Conservation (phyloP, 108 stramenopile species). For the Skeletonema grethae region DNA sequence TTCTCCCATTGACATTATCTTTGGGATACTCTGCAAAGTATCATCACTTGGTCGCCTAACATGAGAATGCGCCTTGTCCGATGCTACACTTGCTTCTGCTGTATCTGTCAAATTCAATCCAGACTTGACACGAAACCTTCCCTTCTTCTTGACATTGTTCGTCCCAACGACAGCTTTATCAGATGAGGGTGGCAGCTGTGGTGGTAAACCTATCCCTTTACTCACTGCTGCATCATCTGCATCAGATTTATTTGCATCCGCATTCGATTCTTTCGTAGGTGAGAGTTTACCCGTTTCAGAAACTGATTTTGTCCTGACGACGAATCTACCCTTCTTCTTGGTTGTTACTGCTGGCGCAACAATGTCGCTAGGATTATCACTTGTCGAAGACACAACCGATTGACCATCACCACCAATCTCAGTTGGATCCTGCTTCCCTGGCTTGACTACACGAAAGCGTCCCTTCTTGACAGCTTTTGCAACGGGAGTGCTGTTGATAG, state of each 20-base stretch:
- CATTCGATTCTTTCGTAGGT: slow-evolving; percentile 6
- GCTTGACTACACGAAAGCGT: slow-evolving; percentile 42
- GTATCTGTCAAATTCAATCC: slow-evolving; percentile 21
- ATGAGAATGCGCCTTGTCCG: neutral
- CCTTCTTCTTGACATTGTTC: slow-evolving; percentile 18
- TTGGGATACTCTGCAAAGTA: neutral
- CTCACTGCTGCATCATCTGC: neutral
- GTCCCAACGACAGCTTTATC: neutral
- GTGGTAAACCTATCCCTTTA: neutral
- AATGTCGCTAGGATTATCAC: neutral
- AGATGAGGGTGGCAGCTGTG: neutral
- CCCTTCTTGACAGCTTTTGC: slow-evolving; percentile 29
- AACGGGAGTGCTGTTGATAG: neutral
- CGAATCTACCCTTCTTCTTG: slow-evolving; percentile 40
- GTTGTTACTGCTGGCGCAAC: slow-evolving; percentile 6
- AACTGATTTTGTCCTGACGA: slow-evolving; percentile 26
- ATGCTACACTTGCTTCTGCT: neutral
- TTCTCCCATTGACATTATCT: neutral
- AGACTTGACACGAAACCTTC: slow-evolving; percentile 21
- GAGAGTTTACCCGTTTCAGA: neutral
- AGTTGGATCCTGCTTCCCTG: slow-evolving; percentile 4
- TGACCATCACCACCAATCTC: neutral
- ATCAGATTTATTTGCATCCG: slow-evolving; percentile 4
- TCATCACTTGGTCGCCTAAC: neutral
- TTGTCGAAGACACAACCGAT: neutral